Evolutionary conservation across 1,139 yeast species (phyloP), one percentile per base, ranked within the genome.

Genomic region (Wickerhamomyces sp.): DNA sequence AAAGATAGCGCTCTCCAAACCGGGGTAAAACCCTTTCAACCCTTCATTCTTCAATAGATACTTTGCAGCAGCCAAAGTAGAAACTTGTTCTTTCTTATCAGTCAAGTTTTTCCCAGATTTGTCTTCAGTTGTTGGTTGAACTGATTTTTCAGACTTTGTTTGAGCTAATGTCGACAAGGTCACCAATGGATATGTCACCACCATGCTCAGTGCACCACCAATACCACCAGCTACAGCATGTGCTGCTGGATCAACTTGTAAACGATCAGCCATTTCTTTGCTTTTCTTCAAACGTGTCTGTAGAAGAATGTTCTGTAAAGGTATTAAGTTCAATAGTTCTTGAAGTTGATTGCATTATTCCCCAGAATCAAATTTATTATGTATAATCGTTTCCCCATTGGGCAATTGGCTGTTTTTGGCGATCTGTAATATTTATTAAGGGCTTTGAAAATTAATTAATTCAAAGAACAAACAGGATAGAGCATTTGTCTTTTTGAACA

Each of bases 191-290:
- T 88, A 86, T 3, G 96, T 86, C 9, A 54, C 81, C 2, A 83
- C 74, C 82, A 88, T 84, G 8, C 95, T 78, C 34, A 87, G 72
- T 31, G 94, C 89, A 18, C 97, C 97, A 28, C 96, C 96, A 12
- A 92, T 84, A 36, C 96, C 95, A 13, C 97, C 97, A 12, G 96
- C 86, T 18, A 89, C 64, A 14, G 96, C 96, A 57, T 89, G 96
- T 30, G 94, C 90, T 30, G 76, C 60, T 49, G 78, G 80, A 51
- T 74, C 78, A 15, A 59, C 56, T 26, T 49, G 40, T 14, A 53
- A 41, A 45, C 57, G 51, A 24, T 43, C 47, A 26, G 54, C 28
- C 57, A 53, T 30, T 15, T 5, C 18, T 14, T 24, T 24, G 24
- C 7, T 8, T n/a, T n/a, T n/a, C n/a, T n/a, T n/a, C n/a, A n/a